Conservation (phyloP, 2,329 filamentous ascomycete species). For the Simplicillium aogashimaense region DNA sequence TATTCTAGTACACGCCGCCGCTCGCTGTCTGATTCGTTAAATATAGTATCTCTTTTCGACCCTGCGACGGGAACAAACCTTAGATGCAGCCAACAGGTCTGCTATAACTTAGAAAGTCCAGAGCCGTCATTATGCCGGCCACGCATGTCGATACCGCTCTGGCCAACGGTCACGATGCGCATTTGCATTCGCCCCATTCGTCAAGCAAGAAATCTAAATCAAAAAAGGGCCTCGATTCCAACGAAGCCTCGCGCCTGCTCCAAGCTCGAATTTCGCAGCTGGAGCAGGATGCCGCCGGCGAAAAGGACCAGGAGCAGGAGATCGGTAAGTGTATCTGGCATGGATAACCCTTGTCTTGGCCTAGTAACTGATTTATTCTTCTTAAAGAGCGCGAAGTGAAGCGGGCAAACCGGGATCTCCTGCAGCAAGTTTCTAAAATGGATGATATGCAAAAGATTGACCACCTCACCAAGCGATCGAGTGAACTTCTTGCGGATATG, state of each 20-base stretch:
- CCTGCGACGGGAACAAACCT: no score
- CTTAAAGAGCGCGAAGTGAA: constrained; percentile 79
- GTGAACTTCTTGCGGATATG: constrained; percentile 87
- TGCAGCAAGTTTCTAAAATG: constrained; percentile 83
- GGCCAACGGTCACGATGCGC: constrained; percentile 30
- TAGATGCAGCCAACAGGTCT: no score
- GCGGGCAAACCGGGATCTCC: constrained; percentile 84
- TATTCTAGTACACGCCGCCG: no score
- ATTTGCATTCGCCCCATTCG: constrained; percentile 26
- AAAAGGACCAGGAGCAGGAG: constrained; percentile 92
- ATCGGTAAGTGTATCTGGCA: constrained; percentile 56
- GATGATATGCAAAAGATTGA: constrained; percentile 88
- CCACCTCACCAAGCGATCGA: constrained; percentile 80
- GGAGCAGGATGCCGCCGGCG: constrained; percentile 83
- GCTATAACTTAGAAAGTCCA: no score
- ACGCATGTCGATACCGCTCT: constrained; percentile 30
- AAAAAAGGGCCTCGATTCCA: constrained; percentile 77
- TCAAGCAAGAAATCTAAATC: constrained; percentile 69
- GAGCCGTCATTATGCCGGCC: constrained; percentile 21
- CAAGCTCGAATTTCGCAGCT: constrained; percentile 91
- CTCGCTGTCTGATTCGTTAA: no score
- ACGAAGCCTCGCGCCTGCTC: constrained; percentile 83
- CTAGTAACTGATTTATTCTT: constrained; percentile 7
- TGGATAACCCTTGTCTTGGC: constrained; percentile 12
- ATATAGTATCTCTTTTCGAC: no score